Evolutionary conservation across 129 eudicot genomes (phyloP).

Genomic region (Gnaphalium uliginosum): DNA sequence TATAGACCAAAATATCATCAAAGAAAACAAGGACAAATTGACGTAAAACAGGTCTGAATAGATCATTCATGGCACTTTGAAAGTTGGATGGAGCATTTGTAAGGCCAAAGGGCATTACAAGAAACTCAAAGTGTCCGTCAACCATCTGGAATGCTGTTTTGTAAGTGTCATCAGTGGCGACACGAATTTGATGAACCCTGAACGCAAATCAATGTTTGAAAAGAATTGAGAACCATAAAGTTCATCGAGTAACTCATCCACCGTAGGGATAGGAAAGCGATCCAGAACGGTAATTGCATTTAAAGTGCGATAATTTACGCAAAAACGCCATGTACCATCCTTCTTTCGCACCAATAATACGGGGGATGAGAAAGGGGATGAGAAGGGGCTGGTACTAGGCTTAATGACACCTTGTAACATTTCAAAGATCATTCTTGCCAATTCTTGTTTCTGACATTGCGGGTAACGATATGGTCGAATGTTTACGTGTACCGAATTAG

Average conservation of each 20-base stretch:
- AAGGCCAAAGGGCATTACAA: neutral
- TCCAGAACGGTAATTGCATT: neutral
- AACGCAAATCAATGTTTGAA: neutral
- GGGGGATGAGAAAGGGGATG: neutral
- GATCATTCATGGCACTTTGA: conserved; percentile 4
- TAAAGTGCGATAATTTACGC: neutral
- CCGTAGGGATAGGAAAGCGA: neutral
- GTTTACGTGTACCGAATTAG: neutral
- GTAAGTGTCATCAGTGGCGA: neutral
- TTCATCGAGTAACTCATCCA: neutral
- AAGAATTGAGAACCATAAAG: neutral
- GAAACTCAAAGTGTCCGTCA: conserved; percentile 5
- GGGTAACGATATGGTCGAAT: neutral
- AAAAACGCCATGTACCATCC: no score
- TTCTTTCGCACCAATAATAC: neutral
- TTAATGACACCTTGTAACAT: neutral
- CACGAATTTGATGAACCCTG: conserved; percentile 12
- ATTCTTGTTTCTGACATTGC: neutral
- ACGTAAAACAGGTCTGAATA: neutral
- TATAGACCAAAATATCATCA: conserved; percentile 8
- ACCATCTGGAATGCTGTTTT: neutral
- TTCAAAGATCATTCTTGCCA: neutral
- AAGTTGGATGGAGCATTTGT: neutral
- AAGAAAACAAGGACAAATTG: conserved; percentile 3
- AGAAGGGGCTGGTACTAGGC: neutral